Evolutionary conservation across 2,329 filamentous ascomycete species (phyloP), one percentile per base, ranked within the genome.

Genomic region (Trichoderma sp.): DNA sequence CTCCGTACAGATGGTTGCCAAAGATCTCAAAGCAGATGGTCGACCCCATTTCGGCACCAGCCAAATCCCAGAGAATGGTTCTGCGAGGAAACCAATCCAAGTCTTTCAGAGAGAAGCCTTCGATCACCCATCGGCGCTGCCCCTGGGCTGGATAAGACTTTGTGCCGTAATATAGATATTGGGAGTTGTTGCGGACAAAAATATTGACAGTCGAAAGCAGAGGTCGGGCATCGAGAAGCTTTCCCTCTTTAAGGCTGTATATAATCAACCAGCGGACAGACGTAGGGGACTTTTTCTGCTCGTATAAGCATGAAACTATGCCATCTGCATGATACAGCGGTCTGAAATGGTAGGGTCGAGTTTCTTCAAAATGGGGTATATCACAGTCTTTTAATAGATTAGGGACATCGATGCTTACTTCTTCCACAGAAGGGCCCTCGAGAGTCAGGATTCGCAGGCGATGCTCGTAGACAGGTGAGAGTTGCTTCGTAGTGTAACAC

Each of bases 21-120:
- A 93, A 86, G 21, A 95, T 89, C 76, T 93, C 92, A 80, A 95
- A 95, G 76, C 90, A 93, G n/a, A 94, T 86, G 0, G 90, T 91
- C 12, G 88, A 89, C 6, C 91, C 92, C 38, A 95, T 87, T 63
- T 93, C 92, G 21, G 86, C 88, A 1, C 92, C 93, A 60, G 89
- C 88, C 75, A 93, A 86, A 29, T 90, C 86, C 50, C 88, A 83
- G 3, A 94, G 84, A 41, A 90, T 84, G 6, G 92, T 80, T 56
- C 85, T 86, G 12, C 84, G 78, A 0, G 84, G 81, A 24, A 87
- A 80, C 83, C 86, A 87, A n/a, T 80, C 80, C 2, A 80, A 76
- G 1, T 80, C 82, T 9, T 76, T 69, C 45, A 93, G 82, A 76
- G 89, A 81, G 76, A 89, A 89, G 3, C 89, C 88, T 35, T 86